Evolutionary conservation across 1,139 yeast species (phyloP), one percentile per base, ranked within the genome.

Genomic region (Taphrina wiesneri): DNA sequence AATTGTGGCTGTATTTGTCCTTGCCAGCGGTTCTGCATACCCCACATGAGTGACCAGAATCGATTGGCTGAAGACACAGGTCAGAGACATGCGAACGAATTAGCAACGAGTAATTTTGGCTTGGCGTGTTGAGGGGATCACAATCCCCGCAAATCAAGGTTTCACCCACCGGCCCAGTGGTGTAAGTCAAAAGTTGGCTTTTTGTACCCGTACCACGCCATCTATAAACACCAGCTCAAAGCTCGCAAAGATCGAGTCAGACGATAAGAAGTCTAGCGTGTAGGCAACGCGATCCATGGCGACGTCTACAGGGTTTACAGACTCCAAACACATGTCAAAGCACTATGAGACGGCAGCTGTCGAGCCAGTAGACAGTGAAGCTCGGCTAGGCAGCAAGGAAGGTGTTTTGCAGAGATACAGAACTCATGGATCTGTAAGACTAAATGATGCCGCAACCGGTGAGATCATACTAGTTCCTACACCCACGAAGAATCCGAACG

Each of bases 401-500:
- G 46, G 46, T n/a, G 46, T n/a, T 19, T n/a, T 41, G 46, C 46
- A 13, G 23, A 41, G 46, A 19, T 41, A 41, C 23, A n/a, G 46
- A 9, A 41, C 46, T 9, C 46, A 41, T 19, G 46, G 46, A 11
- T 41, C 46, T 11, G 46, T 41, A n/a, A n/a, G 46, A 7, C 46
- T 41, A 9, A 41, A 41, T 19, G n/a, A 41, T 19, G 46, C 19
- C 23, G n/a, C 46, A 11, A 41, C 46, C 11, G 46, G 46, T 23
- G 76, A 74, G 28, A 75, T 82, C 61, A 79, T 83, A 30, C 74
- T 84, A 63, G 76, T 82, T 61, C 87, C 53, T 6, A 86, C 83
- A 70, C 86, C 87, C 5, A 76, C 85, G 13, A 81, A 81, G 64
- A 81, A 84, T 5, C 81, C 82, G 26, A 83, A 83, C 70, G 87